Conservation (phyloP, 495 filamentous ascomycete species). For the Aspergillus ostianus region DNA sequence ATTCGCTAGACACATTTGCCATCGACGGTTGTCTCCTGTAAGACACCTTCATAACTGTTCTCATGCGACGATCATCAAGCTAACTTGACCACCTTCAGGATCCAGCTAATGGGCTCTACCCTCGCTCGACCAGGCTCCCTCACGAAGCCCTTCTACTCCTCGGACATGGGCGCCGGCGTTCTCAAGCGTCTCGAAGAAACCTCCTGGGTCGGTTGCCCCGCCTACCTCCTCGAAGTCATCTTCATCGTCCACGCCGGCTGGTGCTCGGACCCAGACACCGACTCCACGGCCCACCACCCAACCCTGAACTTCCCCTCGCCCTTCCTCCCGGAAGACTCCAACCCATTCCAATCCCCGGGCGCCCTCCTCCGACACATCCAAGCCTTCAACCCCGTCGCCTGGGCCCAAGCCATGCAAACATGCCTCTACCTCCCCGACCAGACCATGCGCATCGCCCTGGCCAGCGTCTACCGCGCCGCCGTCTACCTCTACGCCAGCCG, state of each 20-base stretch:
- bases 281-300: conserved; percentile 25
- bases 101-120: conserved; percentile 51
- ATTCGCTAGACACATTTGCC: conserved; percentile 42
- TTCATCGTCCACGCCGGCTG: conserved; percentile 46
- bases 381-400: conserved; percentile 42
- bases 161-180: conserved; percentile 38
- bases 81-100: conserved; percentile 22
- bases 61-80: background rate
- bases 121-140: conserved; percentile 45
- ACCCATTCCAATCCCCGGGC: conserved; percentile 31
- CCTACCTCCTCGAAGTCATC: conserved; percentile 47
- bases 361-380: conserved; percentile 43
- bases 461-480: conserved; percentile 41
- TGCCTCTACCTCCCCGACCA: conserved; percentile 37
- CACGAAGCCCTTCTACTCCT: conserved; percentile 44
- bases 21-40: conserved; percentile 45
- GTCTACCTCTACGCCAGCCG: conserved; percentile 49
- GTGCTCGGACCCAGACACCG: conserved; percentile 32
- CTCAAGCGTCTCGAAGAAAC: conserved; percentile 49
- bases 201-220: conserved; percentile 48
- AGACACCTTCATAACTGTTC: conserved; percentile 7
- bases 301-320: conserved; percentile 28
- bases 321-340: conserved; percentile 26
- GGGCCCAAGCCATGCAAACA: conserved; percentile 45
- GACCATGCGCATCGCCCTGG: conserved; percentile 41